A percentile compares a stretch with the other conserved stretches of the same genome.
Evolutionary conservation across 2,329 filamentous ascomycete species (phyloP).

Genomic region (Lasiodiplodia citricola): DNA sequence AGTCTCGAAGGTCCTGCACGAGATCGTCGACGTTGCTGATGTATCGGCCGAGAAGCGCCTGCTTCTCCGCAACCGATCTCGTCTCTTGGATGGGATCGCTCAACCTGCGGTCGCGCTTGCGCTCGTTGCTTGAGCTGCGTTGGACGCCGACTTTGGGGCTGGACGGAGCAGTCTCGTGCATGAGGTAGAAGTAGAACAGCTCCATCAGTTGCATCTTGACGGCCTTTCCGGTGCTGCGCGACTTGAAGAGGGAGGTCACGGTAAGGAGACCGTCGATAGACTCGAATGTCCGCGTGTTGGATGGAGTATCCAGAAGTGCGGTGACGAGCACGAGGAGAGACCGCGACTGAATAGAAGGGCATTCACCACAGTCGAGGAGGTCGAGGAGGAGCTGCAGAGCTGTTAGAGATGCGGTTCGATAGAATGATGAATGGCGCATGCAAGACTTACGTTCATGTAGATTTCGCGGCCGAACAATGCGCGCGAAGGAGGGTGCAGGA

Average conservation of each 20-base stretch:
- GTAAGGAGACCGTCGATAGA: conserved; percentile 88
- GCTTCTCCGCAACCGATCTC: conserved; percentile 81
- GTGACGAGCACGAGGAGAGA: conserved; percentile 90
- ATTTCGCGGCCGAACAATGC: conserved; percentile 85
- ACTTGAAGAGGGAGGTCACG: conserved; percentile 91
- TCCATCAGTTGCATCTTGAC: conserved; percentile 97
- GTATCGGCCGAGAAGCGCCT: conserved; percentile 75
- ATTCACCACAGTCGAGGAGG: conserved; percentile 88
- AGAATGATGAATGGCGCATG: not conserved
- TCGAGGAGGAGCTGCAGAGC: conserved; percentile 78
- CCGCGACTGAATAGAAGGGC: conserved; percentile 87
- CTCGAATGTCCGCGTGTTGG: conserved; percentile 92
- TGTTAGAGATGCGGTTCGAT: not conserved
- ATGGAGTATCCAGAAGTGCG: conserved; percentile 82
- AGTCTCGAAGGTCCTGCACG: conserved; percentile 81
- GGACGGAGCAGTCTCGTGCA: conserved; percentile 74
- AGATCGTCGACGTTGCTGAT: conserved; percentile 78
- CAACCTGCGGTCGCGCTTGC: conserved; percentile 39
- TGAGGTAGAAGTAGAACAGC: conserved; percentile 98
- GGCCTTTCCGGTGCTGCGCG: conserved; percentile 79
- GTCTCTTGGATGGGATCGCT: conserved; percentile 44
- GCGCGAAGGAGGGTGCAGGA: conserved; percentile 90
- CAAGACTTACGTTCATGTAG: conserved; percentile 84
- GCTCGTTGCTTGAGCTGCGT: conserved; percentile 35
- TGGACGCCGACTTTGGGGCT: conserved; percentile 37